A percentile compares a stretch with the other conserved stretches of the same genome.
phyloP scores from a whole-genome alignment of 1,139 yeast genomes.

The Candida tropicalis region DNA sequence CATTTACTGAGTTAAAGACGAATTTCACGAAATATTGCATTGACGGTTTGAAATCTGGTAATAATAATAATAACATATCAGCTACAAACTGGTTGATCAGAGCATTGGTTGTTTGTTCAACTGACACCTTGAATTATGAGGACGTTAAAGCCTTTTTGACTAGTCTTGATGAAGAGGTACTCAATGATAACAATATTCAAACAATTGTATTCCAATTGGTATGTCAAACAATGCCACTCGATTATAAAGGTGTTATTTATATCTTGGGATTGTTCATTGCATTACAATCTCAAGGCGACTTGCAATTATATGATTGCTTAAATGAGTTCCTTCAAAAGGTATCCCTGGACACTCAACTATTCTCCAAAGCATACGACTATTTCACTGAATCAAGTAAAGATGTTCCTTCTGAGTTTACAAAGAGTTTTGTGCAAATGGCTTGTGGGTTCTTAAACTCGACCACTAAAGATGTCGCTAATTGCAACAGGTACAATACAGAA shows the following conservation, averaged over 20 bases:
- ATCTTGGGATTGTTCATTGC: conserved; percentile 15
- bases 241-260: conserved; percentile 11
- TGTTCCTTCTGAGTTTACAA: conserved; percentile 9
- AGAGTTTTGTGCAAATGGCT: conserved; percentile 14
- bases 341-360: conserved; percentile 14
- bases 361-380: conserved; percentile 9
- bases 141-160: conserved; percentile 1
- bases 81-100: conserved; percentile 12
- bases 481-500: background rate
- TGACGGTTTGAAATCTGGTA: conserved; percentile 1
- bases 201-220: conserved; percentile 13
- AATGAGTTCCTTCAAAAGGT: conserved; percentile 17
- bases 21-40: conserved; percentile 9
- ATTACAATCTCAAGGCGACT: background rate
- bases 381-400: conserved; percentile 7
- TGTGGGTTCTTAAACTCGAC: conserved; percentile 11
- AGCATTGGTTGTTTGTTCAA: conserved; percentile 9
- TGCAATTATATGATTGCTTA: conserved; percentile 15
- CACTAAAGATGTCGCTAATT: conserved; percentile 11
- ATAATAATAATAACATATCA: background rate
- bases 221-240: conserved; percentile 9
- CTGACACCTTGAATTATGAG: background rate
- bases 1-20: conserved; percentile 1
- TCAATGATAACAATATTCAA: conserved; percentile 1
- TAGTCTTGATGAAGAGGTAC: background rate